Evolutionary conservation across 176 grass and related monocot species (phyloP).

Genomic region (Echinochloa phyllopogon): DNA sequence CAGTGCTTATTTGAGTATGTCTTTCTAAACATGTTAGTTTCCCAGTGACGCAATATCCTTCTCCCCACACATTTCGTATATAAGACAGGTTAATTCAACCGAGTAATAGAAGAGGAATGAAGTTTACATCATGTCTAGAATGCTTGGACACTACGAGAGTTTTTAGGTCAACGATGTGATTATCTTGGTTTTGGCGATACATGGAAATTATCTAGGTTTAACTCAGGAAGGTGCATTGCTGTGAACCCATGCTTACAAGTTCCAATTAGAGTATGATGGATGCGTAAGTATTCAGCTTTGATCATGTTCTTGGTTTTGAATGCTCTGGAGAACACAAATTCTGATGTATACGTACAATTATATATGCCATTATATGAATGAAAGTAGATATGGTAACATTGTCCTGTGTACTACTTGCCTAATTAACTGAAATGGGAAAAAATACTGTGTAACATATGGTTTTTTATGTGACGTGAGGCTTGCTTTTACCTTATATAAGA

Average conservation of each 20-base stretch:
- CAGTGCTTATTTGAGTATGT: conserved; percentile 10
- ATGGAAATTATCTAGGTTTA: background rate
- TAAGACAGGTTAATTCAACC: background rate
- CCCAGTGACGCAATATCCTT: background rate
- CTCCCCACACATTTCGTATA: background rate
- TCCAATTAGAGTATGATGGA: background rate
- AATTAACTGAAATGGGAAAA: background rate
- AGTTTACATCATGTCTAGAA: background rate
- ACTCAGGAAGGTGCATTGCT: background rate
- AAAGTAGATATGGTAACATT: background rate
- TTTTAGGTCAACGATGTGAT: conserved; percentile 2
- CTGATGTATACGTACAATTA: background rate
- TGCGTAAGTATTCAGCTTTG: background rate
- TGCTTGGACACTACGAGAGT: background rate
- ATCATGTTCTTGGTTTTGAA: background rate
- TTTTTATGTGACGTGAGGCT: background rate
- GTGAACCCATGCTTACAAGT: background rate
- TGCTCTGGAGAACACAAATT: background rate
- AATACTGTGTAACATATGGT: background rate
- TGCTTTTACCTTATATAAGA: background rate
- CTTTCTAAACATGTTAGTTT: background rate
- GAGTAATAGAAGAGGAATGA: background rate
- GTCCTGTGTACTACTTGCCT: background rate
- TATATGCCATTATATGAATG: background rate
- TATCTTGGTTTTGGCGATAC: background rate